Conservation (phyloP, 129 eudicot species). For the Tagetes erecta region DNA sequence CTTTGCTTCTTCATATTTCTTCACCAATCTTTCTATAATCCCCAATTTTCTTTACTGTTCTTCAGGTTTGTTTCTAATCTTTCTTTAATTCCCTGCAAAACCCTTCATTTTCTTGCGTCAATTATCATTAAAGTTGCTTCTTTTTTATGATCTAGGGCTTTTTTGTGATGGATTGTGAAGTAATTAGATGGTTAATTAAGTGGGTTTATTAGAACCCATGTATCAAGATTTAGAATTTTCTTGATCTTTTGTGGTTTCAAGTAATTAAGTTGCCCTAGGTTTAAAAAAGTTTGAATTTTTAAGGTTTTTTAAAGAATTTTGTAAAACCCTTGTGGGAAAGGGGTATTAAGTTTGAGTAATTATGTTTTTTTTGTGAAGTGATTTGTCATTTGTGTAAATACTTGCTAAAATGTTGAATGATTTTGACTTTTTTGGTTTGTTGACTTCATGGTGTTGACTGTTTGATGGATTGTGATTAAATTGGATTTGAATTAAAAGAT, state of each 20-base stretch:
- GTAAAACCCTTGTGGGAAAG: not conserved
- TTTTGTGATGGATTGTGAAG: not conserved
- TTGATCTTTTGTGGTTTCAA: slow-evolving; percentile 2
- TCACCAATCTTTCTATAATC: slow-evolving; percentile 1
- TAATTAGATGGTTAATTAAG: not conserved
- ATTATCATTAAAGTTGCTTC: slow-evolving; percentile 7
- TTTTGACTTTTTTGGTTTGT: too few relatives aligned
- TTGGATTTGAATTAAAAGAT: too few relatives aligned
- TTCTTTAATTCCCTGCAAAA: not conserved
- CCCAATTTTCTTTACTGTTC: not conserved
- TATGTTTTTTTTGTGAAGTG: not conserved
- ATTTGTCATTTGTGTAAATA: not conserved
- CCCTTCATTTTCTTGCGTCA: slow-evolving; percentile 2
- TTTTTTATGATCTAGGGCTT: slow-evolving; percentile 9
- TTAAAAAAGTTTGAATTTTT: not conserved
- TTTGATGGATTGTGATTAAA: too few relatives aligned
- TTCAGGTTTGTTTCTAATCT: slow-evolving; percentile 27
- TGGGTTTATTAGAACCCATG: not conserved
- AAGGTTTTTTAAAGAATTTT: not conserved
- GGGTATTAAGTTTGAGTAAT: not conserved
- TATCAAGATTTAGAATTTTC: not conserved
- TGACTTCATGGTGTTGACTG: too few relatives aligned
- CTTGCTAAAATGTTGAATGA: not conserved
- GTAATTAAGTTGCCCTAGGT: slow-evolving; percentile 9
- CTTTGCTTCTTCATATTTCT: slow-evolving; percentile 10